phyloP scores from a whole-genome alignment of 2,329 filamentous ascomycete species.

The Arthrobotrys conoides region DNA sequence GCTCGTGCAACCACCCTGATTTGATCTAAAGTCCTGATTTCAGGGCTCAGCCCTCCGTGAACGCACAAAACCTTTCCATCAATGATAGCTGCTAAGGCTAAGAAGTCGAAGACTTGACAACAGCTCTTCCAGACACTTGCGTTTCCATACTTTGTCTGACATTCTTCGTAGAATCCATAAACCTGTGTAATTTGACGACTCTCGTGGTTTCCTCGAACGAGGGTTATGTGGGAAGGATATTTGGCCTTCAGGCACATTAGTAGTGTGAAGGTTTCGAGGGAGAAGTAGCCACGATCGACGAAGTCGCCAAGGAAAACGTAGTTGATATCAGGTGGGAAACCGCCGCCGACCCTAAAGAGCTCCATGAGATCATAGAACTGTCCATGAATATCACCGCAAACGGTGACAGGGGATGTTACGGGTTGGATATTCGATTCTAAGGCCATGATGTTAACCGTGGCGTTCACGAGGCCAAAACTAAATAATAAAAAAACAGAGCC shows the following conservation, averaged over 20 bases:
- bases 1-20: slow-evolving; percentile 81
- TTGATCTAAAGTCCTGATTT: slow-evolving; percentile 81
- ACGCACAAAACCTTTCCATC: slow-evolving; percentile 82
- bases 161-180: slow-evolving; percentile 84
- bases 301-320: slow-evolving; percentile 82
- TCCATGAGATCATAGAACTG: slow-evolving; percentile 99
- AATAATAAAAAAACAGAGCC: not conserved
- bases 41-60: slow-evolving; percentile 79
- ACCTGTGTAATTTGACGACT: slow-evolving; percentile 83
- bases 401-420: slow-evolving; percentile 94
- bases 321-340: slow-evolving; percentile 86
- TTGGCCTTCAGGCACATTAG: slow-evolving; percentile 81
- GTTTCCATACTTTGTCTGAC: slow-evolving; percentile 82
- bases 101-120: slow-evolving; percentile 83
- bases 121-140: slow-evolving; percentile 84
- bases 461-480: slow-evolving; percentile 6
- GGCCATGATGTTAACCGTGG: slow-evolving; percentile 28
- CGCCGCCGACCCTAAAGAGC: slow-evolving; percentile 94
- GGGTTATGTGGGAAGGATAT: slow-evolving; percentile 80
- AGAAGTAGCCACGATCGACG: slow-evolving; percentile 81
- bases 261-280: slow-evolving; percentile 79
- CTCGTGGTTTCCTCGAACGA: slow-evolving; percentile 82
- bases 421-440: slow-evolving; percentile 98
- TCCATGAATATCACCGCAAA: slow-evolving; percentile 98
- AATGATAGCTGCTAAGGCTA: slow-evolving; percentile 80